Evolutionary conservation across 73 alveolate genomes (phyloP), one percentile per base, ranked within the genome.

Genomic region (Effrenium voratum): DNA sequence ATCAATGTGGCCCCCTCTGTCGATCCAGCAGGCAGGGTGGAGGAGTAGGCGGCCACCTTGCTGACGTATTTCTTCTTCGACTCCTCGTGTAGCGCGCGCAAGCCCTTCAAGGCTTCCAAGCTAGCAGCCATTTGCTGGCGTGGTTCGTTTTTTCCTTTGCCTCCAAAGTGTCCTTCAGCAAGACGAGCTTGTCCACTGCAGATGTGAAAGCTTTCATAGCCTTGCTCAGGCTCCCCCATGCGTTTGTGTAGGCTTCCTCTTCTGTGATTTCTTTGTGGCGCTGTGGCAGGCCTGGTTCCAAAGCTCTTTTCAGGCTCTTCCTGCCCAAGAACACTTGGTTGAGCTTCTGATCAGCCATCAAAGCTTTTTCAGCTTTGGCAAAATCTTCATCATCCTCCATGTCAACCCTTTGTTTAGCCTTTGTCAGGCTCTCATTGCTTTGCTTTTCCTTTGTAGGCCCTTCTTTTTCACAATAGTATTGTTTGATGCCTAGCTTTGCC

Each of bases 341-440:
- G 30, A 2, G 3, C 38, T 6, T 28, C n/a, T 52, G 57, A 38
- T 75, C 57, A 5, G 57, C 86, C 86, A 43, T 41, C 86, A 75
- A 41, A 40, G 86, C 86, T 19, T 41, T 30, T 24, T 76, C 86
- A 55, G 12, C 86, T 59, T 30, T 76, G 24, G 12, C 45, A 36
- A 76, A 76, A 28, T 40, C 60, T 0, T 38, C 60, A 3, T 32
- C 40, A 2, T 3, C 82, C 46, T 76, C 86, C 60, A 40, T 38
- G 13, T 43, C 60, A 55, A 76, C 57, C 38, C 22, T 0, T 38
- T 76, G 86, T 40, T 16, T 41, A 41, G 86, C 86, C 86, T 76
- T 38, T 38, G 86, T 76, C 86, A 76, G 86, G 86, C 86, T 76
- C 22, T 76, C 86, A 76, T 76, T 40, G 57, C 60, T 41, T 40